Evolutionary conservation across 1,284 basidiomycete species (phyloP).

Genomic region (Malassezia equina): DNA sequence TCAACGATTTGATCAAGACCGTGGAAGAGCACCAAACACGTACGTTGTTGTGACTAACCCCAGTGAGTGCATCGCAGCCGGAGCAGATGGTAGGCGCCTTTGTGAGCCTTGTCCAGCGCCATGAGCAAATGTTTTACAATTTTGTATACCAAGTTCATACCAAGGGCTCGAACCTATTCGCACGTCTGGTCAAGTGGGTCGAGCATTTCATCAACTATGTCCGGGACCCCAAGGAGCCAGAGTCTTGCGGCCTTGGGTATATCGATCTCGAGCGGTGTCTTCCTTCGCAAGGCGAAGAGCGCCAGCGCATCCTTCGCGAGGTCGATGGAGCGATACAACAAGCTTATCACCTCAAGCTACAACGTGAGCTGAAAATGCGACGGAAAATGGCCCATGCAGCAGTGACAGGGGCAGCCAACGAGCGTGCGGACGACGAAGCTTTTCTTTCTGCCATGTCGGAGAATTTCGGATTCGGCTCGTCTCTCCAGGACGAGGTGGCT

Average conservation of each 20-base stretch:
- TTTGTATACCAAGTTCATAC: slow-evolving; percentile 99
- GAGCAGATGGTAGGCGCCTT: slow-evolving; percentile 80
- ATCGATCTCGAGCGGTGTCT: slow-evolving; percentile 41
- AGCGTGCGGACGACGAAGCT: slow-evolving; percentile 22
- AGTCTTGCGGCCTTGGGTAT: slow-evolving; percentile 23
- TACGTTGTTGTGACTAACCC: slow-evolving; percentile 43
- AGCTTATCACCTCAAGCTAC: slow-evolving; percentile 40
- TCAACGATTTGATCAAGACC: slow-evolving; percentile 88
- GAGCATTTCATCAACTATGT: slow-evolving; percentile 85
- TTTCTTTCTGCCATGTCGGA: slow-evolving; percentile 41
- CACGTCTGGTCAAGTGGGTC: slow-evolving; percentile 89
- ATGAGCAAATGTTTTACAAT: slow-evolving; percentile 87
- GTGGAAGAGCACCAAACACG: slow-evolving; percentile 84
- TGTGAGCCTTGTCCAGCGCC: slow-evolving; percentile 81
- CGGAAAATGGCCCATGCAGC: slow-evolving; percentile 31
- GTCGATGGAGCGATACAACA: slow-evolving; percentile 41
- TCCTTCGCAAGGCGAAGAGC: slow-evolving; percentile 32
- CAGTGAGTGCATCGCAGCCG: slow-evolving; percentile 61
- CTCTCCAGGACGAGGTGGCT: slow-evolving; percentile 38
- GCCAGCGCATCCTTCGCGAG: slow-evolving; percentile 31
- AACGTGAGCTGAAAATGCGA: slow-evolving; percentile 40
- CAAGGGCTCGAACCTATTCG: slow-evolving; percentile 88
- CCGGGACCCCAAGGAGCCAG: slow-evolving; percentile 52
- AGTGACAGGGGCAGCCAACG: slow-evolving; percentile 29
- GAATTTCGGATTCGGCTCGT: slow-evolving; percentile 42